Conservation (phyloP, 495 filamentous ascomycete genomes). For the Penicillium chermesinum region DNA sequence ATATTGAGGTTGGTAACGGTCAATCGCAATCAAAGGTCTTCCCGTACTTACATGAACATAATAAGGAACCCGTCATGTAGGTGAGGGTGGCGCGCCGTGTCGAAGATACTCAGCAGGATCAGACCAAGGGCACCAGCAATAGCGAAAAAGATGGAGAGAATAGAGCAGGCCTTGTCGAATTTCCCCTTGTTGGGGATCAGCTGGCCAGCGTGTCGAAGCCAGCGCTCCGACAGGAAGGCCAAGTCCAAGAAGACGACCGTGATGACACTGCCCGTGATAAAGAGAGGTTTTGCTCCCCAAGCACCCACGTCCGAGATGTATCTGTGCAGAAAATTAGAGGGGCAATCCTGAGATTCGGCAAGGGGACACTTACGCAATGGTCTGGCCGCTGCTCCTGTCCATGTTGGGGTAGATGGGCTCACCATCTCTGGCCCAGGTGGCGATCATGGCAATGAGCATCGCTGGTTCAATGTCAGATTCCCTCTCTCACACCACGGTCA, state of each 20-base stretch:
- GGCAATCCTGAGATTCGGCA: neutral
- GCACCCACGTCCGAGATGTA: slow-evolving; percentile 81
- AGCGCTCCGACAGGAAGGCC: slow-evolving; percentile 73
- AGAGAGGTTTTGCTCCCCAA: slow-evolving; percentile 71
- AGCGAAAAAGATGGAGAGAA: slow-evolving; percentile 65
- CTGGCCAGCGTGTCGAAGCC: slow-evolving; percentile 71
- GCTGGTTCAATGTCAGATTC: slow-evolving; percentile 29
- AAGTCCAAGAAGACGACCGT: slow-evolving; percentile 83
- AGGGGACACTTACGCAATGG: slow-evolving; percentile 59
- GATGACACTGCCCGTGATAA: slow-evolving; percentile 72
- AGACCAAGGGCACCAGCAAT: slow-evolving; percentile 71
- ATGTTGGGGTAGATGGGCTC: slow-evolving; percentile 61
- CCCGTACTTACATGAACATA: slow-evolving; percentile 66
- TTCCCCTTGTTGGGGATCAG: slow-evolving; percentile 63
- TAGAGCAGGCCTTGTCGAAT: slow-evolving; percentile 65
- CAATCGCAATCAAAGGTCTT: neutral
- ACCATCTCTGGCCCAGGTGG: slow-evolving; percentile 61
- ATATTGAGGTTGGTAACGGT: neutral
- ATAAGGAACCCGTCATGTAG: slow-evolving; percentile 74
- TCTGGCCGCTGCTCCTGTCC: slow-evolving; percentile 46
- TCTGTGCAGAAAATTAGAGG: slow-evolving; percentile 11
- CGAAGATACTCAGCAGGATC: slow-evolving; percentile 79
- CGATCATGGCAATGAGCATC: slow-evolving; percentile 65
- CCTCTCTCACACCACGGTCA: slow-evolving; percentile 1
- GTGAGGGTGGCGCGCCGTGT: slow-evolving; percentile 59